Percentiles rank a stretch among this genome's conserved stretches.
Conservation (phyloP, 768 basidiomycete species). For the Agrocybe praecox region DNA sequence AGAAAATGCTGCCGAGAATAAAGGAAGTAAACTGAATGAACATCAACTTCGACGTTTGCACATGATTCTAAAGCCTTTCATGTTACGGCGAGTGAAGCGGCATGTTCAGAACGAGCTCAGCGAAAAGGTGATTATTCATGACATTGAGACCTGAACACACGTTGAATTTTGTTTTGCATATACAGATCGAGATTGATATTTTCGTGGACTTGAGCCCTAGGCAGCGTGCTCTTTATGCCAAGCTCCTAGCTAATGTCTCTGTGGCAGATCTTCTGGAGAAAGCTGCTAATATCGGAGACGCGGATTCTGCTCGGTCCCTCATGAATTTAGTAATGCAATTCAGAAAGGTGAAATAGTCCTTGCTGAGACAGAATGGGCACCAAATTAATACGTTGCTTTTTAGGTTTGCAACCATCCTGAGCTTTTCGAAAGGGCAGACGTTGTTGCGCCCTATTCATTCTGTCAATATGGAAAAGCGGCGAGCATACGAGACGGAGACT, state of each 20-base stretch:
- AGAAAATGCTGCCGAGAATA: conserved; percentile 91
- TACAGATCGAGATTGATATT: conserved; percentile 94
- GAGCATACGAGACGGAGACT: conserved; percentile 85
- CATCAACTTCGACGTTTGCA: conserved; percentile 93
- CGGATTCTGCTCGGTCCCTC: conserved; percentile 87
- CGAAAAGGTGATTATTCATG: conserved; percentile 72
- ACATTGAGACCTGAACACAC: not conserved
- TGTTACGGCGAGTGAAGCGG: conserved; percentile 95
- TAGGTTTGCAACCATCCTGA: conserved; percentile 99
- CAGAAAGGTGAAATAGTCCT: conserved; percentile 69
- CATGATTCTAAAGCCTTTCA: conserved; percentile 99
- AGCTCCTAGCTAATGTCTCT: conserved; percentile 89
- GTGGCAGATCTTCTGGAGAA: conserved; percentile 93
- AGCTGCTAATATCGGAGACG: conserved; percentile 89
- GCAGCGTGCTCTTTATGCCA: conserved; percentile 89
- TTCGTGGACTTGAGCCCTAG: conserved; percentile 93
- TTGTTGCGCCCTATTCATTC: conserved; percentile 91
- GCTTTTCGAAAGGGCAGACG: conserved; percentile 96
- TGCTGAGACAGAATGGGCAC: no score
- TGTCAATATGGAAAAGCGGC: conserved; percentile 80
- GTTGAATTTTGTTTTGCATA: not conserved
- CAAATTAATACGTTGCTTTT: not conserved
- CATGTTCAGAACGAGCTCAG: conserved; percentile 99
- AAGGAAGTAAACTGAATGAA: conserved; percentile 90
- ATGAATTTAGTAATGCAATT: conserved; percentile 99